A percentile compares a stretch with the other conserved stretches of the same genome.
Conservation (phyloP, 306 rosid genomes). For the Corylus americana region DNA sequence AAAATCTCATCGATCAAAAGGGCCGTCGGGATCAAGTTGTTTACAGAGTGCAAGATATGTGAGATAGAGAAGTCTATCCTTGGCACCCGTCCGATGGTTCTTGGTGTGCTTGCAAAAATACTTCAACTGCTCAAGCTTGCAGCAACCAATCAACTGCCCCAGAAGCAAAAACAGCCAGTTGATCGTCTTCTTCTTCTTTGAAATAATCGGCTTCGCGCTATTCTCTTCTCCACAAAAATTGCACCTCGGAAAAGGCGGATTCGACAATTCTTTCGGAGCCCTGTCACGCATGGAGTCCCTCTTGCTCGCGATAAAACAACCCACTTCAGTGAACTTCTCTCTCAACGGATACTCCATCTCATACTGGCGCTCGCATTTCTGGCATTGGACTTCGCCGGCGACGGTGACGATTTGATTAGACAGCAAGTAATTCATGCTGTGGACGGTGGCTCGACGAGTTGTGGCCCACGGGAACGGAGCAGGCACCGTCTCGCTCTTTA, state of each 20-base stretch:
- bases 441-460: constrained; percentile 19
- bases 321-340: neutral
- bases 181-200: constrained; percentile 26
- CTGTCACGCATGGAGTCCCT: constrained; percentile 26
- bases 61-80: constrained; percentile 54
- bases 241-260: constrained; percentile 39
- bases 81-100: constrained; percentile 60
- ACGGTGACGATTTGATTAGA: constrained; percentile 10
- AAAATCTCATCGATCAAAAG: constrained; percentile 11
- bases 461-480: constrained; percentile 62
- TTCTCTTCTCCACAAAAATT: constrained; percentile 31
- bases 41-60: constrained; percentile 41
- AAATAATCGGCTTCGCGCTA: constrained; percentile 37
- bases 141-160: constrained; percentile 50
- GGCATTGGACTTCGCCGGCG: constrained; percentile 43
- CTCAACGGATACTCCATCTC: constrained; percentile 14
- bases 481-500: constrained; percentile 5
- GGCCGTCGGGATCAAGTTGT: constrained; percentile 42
- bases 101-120: constrained; percentile 50
- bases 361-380: constrained; percentile 29
- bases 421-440: neutral
- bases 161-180: constrained; percentile 69
- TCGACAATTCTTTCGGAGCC: constrained; percentile 43
- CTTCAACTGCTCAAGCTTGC: constrained; percentile 51
- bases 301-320: neutral